These are phyloP conservation scores for Fusarium redolens DNA, from an alignment of 2,329 filamentous ascomycete species.

Conservation along the genomic window DNA sequence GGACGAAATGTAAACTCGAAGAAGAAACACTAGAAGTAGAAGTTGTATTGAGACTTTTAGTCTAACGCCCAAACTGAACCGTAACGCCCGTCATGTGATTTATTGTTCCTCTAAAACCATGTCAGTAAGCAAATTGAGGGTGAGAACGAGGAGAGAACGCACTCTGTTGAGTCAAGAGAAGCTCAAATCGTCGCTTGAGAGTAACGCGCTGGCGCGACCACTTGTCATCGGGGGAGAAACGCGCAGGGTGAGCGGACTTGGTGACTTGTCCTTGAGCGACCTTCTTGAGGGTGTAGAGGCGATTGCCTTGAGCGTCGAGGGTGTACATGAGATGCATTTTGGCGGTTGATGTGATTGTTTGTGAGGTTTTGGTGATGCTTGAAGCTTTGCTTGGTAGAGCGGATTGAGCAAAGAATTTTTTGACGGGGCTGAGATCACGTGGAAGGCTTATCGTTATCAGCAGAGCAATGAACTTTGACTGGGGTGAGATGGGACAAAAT, in stretches of 20 bases:
- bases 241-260: slow-evolving; percentile 94
- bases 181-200: slow-evolving; percentile 90
- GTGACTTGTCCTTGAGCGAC: slow-evolving; percentile 85
- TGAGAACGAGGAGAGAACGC: slow-evolving; percentile 39
- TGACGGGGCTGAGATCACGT: slow-evolving; percentile 36
- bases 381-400: slow-evolving; percentile 10
- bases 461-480: not conserved
- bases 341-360: slow-evolving; percentile 12
- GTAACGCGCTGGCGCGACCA: slow-evolving; percentile 97
- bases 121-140: not conserved
- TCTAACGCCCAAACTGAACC: slow-evolving; percentile 35
- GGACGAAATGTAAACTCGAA: slow-evolving; percentile 87
- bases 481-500: not conserved
- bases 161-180: slow-evolving; percentile 85
- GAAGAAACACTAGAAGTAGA: slow-evolving; percentile 62
- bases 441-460: slow-evolving; percentile 36
- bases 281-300: slow-evolving; percentile 96
- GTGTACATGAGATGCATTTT: slow-evolving; percentile 82
- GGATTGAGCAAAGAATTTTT: slow-evolving; percentile 32
- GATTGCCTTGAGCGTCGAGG: slow-evolving; percentile 83
- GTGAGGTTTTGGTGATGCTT: slow-evolving; percentile 5
- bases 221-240: slow-evolving; percentile 98
- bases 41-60: slow-evolving; percentile 28
- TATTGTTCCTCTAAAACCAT: slow-evolving; percentile 39
- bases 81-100: slow-evolving; percentile 31